Base-by-base conservation (phyloP, 306 rosid genomes). In the Cucumis hystrix region DNA sequence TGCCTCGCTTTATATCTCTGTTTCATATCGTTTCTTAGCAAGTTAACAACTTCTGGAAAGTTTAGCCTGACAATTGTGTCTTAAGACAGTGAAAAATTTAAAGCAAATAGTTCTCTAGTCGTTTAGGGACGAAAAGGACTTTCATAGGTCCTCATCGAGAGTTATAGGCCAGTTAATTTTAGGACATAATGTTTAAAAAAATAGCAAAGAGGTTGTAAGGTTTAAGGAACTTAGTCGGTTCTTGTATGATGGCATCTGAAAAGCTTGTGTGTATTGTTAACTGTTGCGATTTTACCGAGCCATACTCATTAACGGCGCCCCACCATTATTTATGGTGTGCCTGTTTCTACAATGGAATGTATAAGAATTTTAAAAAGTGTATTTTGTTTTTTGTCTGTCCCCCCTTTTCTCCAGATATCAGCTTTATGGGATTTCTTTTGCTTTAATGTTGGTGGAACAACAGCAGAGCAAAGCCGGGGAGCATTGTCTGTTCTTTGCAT, bases 361-460 rank as follows among this genome's bases (percentile, higher is more conserved):
- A n/a, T 5, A 47, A 49, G 59, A 47, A 21, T 1, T 71, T 49
- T 21, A 45, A 20, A 9, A 41, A 10, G 30, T 66, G 25, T 68
- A 66, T 18, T 67, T 67, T 67, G 33, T 59, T 58, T n/a, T 75
- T 58, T n/a, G 58, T 57, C 59, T 75, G 81, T 33, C 6, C 2
- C 6, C 81, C 67, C 25, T 23, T 78, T 69, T 68, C 78, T 68
- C 77, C 89, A 94, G 98, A 85, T 88, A 81, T 86, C 96, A 25
- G 91, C 93, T 9, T 82, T 94, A 79, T 94, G 98, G 98, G 98
- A 94, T 87, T 87, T 89, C 85, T 94, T 94, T 90, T 92, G 95
- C 86, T 94, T 94, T 87, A 89, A 90, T 83, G 85, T 94, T 72
- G 82, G 85, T 81, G 98, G 98, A 76, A 92, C 95, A 77, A 90